Evolutionary conservation across 495 filamentous ascomycete genomes (phyloP), one percentile per base, ranked within the genome.

Genomic region (Viridothelium virens): DNA sequence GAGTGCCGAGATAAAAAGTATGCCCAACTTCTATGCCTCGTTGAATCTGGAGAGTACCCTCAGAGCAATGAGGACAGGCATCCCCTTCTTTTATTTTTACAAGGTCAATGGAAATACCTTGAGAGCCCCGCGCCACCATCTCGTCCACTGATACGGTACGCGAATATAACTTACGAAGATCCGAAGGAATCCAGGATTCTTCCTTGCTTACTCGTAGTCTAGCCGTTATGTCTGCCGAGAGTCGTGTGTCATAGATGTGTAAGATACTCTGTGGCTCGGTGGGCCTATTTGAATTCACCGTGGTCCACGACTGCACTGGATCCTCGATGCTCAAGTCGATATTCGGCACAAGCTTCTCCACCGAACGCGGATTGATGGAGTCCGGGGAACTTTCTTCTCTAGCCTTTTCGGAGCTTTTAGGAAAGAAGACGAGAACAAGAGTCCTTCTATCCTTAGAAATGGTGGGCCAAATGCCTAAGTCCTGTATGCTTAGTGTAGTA

Each of bases 1-100:
- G 84, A 1, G 90, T 93, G 18, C 93, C 92, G 2, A 98, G 87
- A 75, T 93, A 86, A 77, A 98, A 98, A 0, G 94, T 97, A 74
- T 98, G 94, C 11, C 91, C 94, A 0, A 98, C 81, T 75, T 98
- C 94, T 39, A 97, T 85, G 1, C 91, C 90, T 61, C 80, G 85
- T 53, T 88, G 85, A 6, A 87, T 79, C 25, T 77, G 82, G n/a
- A 97, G 78, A 4, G 68, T 77, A 1, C 91, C 90, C 0, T 80
- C 67, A 1, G 73, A 67, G 73, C 94, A 97, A 31, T 82, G 77
- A 0, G 89, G 85, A 70, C 94, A 98, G 14, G 73, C 63, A 69
- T 96, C 91, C 11, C 88, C 89, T 34, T 83, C 75, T 25, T 80
- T 80, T 31, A 90, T 85, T 61, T 85, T 83, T 10, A 90, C 72